Evolutionary conservation across 345 rosid species (phyloP).

Genomic region (Arabis hirsuta): DNA sequence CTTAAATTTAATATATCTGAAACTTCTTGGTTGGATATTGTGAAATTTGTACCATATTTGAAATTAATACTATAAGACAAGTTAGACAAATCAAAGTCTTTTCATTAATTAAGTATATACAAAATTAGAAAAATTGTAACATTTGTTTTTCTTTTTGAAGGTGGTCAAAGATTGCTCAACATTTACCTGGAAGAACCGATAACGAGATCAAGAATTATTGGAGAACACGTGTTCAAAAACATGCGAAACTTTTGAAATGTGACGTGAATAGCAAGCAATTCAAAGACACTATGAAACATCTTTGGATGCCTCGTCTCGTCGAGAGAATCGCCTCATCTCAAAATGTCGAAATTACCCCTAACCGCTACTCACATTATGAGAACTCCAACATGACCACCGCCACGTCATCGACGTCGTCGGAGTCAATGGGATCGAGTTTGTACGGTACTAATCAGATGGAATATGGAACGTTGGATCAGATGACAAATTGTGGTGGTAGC

Average conservation of each 20-base stretch:
- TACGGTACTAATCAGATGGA: conserved; percentile 14
- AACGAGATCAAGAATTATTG: conserved; percentile 81
- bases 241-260: conserved; percentile 60
- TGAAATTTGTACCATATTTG: neutral
- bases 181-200: conserved; percentile 77
- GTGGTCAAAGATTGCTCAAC: conserved; percentile 79
- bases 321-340: conserved; percentile 25
- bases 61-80: neutral
- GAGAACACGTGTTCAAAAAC: conserved; percentile 77
- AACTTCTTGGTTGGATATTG: neutral
- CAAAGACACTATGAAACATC: conserved; percentile 50
- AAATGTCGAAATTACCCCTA: neutral
- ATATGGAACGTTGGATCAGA: conserved; percentile 21
- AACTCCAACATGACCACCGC: conserved; percentile 18
- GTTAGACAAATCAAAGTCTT: neutral
- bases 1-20: neutral
- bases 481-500: neutral
- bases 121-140: neutral
- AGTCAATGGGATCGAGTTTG: conserved; percentile 19
- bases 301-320: conserved; percentile 60
- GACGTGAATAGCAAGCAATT: conserved; percentile 65
- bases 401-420: conserved; percentile 20
- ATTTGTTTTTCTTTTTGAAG: conserved; percentile 29
- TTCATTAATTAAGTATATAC: neutral
- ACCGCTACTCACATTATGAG: conserved; percentile 9